Base-by-base conservation (phyloP, 2,329 filamentous ascomycete species). In the Penicillium freii region DNA sequence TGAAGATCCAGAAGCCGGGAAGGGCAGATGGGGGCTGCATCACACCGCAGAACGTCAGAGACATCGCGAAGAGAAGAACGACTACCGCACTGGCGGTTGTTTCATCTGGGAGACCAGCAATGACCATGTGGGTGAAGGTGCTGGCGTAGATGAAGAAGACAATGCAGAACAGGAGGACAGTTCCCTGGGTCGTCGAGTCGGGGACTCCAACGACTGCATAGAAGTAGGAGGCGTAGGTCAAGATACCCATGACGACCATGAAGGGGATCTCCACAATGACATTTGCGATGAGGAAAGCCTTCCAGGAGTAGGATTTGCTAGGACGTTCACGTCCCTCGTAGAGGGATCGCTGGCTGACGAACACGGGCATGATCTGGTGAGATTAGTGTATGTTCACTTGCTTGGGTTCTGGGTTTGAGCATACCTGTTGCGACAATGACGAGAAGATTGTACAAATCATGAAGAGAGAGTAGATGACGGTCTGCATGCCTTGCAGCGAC, bases 321-420 rank as follows among this genome's bases (percentile, higher is more conserved):
- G 90, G 91, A 2, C 90, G 86, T 76, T 95, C 91, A 53, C 90
- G 90, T 40, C 89, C 89, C 73, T 95, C 91, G 74, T 94, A 95
- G 0, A 95, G 80, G 9, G 87, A 84, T 51, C 91, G 85, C 69
- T 94, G 90, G 17, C 87, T 87, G 65, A 94, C 87, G 66, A 96
- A 95, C 62, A 91, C 85, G 1, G 91, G 91, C 87, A 94, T 92
- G 48, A 72, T 61, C 52, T 82, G 72, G 51, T 73, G 68, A 27
- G 71, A 15, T 50, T 50, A 50, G 48, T 7, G 11, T 10, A 17
- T 31, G n/a, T 15, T 19, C 25, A 17, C 15, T 50, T 10, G n/a
- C 7, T n/a, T 19, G n/a, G 6, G n/a, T 17, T 25, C 3, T 40
- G 5, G 8, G 11, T 29, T 27, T 19, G 11, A 19, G n/a, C 36